Conservation (phyloP, 352 stramenopile species). For the Globisporangium splendens region DNA sequence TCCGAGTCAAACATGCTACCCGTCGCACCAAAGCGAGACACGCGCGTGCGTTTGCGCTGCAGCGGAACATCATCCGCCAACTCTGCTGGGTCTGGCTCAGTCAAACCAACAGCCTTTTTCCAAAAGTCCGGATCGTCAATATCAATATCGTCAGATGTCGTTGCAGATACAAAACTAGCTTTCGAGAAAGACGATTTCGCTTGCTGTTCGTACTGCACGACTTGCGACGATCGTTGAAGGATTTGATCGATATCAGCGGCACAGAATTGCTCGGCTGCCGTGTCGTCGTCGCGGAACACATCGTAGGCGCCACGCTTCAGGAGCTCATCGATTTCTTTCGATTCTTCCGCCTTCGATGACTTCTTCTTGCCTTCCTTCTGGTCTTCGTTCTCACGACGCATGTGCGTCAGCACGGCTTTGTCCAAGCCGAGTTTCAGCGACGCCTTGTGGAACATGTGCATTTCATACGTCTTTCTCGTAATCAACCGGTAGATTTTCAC, state of each 20-base stretch:
- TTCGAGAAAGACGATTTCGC: conserved; percentile 89
- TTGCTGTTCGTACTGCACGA: conserved; percentile 85
- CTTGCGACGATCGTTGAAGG: conserved; percentile 85
- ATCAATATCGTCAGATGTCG: conserved; percentile 92
- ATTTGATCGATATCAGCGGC: conserved; percentile 98
- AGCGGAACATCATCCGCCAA: conserved; percentile 58
- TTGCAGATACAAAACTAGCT: conserved; percentile 90
- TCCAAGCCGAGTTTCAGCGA: conserved; percentile 92
- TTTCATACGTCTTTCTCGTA: conserved; percentile 92
- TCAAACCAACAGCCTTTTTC: conserved; percentile 96
- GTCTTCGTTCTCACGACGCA: conserved; percentile 87
- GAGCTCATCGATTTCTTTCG: conserved; percentile 90
- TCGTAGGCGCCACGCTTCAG: conserved; percentile 90
- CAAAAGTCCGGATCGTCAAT: conserved; percentile 99
- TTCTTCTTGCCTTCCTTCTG: conserved; percentile 56
- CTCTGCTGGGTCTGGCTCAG: conserved; percentile 65
- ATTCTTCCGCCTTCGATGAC: conserved; percentile 75
- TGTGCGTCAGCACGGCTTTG: conserved; percentile 90
- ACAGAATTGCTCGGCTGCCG: conserved; percentile 93
- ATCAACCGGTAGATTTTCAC: conserved; percentile 90
- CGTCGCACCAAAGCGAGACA: conserved; percentile 71
- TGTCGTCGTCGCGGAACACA: conserved; percentile 90
- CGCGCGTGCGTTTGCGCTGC: conserved; percentile 84
- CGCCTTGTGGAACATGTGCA: conserved; percentile 94
- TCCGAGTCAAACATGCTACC: conserved; percentile 58